Conservation (phyloP, 139 green algal species). For the Spirogloea muscicola region DNA sequence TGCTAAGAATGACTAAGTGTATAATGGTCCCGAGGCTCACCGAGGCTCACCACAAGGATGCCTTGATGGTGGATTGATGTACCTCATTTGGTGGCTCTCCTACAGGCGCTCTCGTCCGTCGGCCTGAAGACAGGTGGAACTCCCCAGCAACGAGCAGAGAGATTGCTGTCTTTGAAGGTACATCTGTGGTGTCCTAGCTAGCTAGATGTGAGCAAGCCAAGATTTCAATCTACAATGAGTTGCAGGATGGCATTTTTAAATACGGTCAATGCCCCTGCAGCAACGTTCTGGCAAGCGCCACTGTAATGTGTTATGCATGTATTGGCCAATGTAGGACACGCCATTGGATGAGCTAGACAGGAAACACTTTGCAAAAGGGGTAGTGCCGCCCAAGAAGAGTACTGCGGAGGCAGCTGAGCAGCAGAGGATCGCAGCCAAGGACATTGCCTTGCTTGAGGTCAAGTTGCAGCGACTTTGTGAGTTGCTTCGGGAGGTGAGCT, state of each 20-base stretch:
- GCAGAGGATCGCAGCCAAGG: not conserved
- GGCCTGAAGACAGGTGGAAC: conserved; percentile 93
- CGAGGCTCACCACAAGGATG: too few species aligned
- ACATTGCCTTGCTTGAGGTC: conserved; percentile 22
- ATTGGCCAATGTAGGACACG: conserved; percentile 34
- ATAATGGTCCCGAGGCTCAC: too few species aligned
- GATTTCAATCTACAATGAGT: too few species aligned
- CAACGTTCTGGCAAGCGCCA: not conserved
- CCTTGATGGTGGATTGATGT: too few species aligned
- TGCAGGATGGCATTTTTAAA: too few species aligned
- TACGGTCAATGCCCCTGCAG: not conserved
- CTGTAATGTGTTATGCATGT: not conserved
- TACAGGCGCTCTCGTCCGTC: conserved; percentile 70
- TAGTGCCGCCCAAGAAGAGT: conserved; percentile 21
- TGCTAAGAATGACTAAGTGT: too few species aligned
- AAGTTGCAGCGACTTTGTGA: conserved; percentile 21
- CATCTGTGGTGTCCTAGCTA: too few species aligned
- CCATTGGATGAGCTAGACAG: conserved; percentile 40
- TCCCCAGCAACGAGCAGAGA: conserved; percentile 71
- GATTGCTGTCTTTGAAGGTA: conserved; percentile 69
- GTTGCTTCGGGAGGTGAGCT: conserved; percentile 29
- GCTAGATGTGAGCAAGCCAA: too few species aligned
- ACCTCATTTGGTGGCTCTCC: conserved; percentile 59
- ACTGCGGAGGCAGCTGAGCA: not conserved
- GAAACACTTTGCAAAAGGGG: conserved; percentile 53